Evolutionary conservation across 2,329 filamentous ascomycete genomes (phyloP), one percentile per base, ranked within the genome.

Genomic region (Knufia fluminis): DNA sequence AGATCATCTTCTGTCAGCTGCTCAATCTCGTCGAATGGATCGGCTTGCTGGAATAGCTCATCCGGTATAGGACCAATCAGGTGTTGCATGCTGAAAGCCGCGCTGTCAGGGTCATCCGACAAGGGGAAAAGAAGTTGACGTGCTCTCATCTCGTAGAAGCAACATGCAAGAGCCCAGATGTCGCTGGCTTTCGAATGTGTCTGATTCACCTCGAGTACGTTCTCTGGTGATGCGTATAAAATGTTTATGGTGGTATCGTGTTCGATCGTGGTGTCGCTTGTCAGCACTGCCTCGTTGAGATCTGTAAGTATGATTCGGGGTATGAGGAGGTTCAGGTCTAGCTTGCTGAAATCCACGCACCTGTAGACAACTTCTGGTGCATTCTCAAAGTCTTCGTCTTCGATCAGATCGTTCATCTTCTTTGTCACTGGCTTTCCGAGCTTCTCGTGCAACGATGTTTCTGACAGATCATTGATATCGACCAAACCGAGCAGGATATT

Each of bases 181-280:
- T 43, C 40, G 17, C 35, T 38, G n/a, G 35, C 35, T 38, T 38
- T 38, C n/a, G n/a, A n/a, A n/a, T n/a, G n/a, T n/a, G n/a, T n/a
- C n/a, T n/a, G n/a, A n/a, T n/a, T n/a, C n/a, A n/a, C n/a, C n/a
- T n/a, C n/a, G n/a, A n/a, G 7, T 38, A n/a, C n/a, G 35, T 38
- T 38, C 6, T 4, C 17, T 38, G 7, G 6, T 4, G 14, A 38
- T 20, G 14, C 35, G 6, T 4, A 38, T 7, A 7, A n/a, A 4
- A 7, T 16, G n/a, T 20, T 38, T n/a, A 7, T 4, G 35, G n/a
- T 38, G 35, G 6, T 7, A 7, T 38, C 35, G 14, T 38, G n/a
- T 4, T 38, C n/a, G 35, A 38, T 7, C 14, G 14, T n/a, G 35
- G 6, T 7, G 7, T 20, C 6, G 6, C n/a, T n/a, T 7, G 14